Conservation (phyloP, 202 grass and related monocot species). For the Bolboschoenoplectus hybrid region DNA sequence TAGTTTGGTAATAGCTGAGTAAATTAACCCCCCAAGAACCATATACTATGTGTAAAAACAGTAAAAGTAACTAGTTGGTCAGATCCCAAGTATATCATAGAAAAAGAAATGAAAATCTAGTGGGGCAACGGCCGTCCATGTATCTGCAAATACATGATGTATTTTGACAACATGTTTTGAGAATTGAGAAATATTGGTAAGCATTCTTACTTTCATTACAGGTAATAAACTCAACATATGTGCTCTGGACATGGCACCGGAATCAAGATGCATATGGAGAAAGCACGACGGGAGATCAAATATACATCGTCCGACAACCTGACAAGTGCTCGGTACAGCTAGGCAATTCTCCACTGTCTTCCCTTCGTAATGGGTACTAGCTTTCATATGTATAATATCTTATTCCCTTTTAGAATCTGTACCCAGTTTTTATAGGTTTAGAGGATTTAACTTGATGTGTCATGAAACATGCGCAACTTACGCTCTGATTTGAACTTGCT, state of each 20-base stretch:
- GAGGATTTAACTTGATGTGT: not conserved
- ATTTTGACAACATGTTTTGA: not conserved
- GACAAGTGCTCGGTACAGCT: conserved; percentile 54
- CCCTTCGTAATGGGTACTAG: conserved; percentile 37
- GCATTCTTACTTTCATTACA: conserved; percentile 17
- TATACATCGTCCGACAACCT: conserved; percentile 84
- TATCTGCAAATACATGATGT: too few species aligned
- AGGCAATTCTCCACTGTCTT: not conserved
- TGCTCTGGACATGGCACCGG: conserved; percentile 95
- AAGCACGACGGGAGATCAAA: conserved; percentile 69
- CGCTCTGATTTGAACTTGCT: not conserved
- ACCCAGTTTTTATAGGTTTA: not conserved
- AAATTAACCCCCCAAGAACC: too few species aligned
- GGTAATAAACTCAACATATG: conserved; percentile 88
- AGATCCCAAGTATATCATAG: too few species aligned
- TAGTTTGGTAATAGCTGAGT: too few species aligned
- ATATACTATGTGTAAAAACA: not conserved
- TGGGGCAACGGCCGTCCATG: too few species aligned
- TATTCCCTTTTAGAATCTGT: not conserved
- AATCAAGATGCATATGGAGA: conserved; percentile 78
- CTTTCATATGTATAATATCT: not conserved
- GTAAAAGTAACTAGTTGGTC: too few species aligned
- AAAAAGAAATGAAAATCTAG: too few species aligned
- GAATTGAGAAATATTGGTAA: not conserved
- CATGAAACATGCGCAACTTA: not conserved